These are phyloP conservation scores for Coemansia sp. DNA, from an alignment of 192 early-diverging fungal genomes.

Conservation along the genomic window DNA sequence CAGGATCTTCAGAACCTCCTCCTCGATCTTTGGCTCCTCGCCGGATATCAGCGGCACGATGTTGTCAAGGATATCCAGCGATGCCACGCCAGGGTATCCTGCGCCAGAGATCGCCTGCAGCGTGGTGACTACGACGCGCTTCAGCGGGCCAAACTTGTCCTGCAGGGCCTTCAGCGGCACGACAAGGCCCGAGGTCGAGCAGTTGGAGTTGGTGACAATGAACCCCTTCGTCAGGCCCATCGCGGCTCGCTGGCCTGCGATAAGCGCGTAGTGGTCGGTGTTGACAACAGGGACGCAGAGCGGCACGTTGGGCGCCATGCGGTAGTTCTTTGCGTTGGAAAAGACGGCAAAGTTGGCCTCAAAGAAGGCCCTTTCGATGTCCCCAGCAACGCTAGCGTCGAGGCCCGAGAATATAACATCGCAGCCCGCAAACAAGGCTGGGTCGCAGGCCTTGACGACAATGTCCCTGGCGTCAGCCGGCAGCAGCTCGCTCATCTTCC, in stretches of 20 bases:
- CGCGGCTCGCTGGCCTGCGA: conserved; percentile 66
- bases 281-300: conserved; percentile 94
- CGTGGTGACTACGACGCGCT: conserved; percentile 79
- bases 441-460: conserved; percentile 70
- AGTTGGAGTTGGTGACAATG: conserved; percentile 96
- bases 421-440: conserved; percentile 74
- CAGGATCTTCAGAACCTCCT: conserved; percentile 89
- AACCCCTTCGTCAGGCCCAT: conserved; percentile 73
- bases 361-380: conserved; percentile 90
- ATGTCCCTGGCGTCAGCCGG: conserved; percentile 59
- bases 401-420: conserved; percentile 94
- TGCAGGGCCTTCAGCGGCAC: conserved; percentile 85
- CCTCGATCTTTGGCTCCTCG: conserved; percentile 98
- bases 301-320: conserved; percentile 84
- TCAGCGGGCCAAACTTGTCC: conserved; percentile 87
- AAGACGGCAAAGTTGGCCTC: conserved; percentile 85
- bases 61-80: conserved; percentile 95
- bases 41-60: conserved; percentile 91
- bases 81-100: conserved; percentile 95
- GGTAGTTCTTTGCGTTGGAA: conserved; percentile 97
- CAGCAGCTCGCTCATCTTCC: conserved; percentile 85
- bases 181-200: conserved; percentile 96
- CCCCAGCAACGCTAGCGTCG: conserved; percentile 90
- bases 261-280: conserved; percentile 79
- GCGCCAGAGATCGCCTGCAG: conserved; percentile 97